Percentiles rank a stretch among this genome's conserved stretches.
Conservation (phyloP, 2,329 filamentous ascomycete species). For the Kalaharituber pfeilii region DNA sequence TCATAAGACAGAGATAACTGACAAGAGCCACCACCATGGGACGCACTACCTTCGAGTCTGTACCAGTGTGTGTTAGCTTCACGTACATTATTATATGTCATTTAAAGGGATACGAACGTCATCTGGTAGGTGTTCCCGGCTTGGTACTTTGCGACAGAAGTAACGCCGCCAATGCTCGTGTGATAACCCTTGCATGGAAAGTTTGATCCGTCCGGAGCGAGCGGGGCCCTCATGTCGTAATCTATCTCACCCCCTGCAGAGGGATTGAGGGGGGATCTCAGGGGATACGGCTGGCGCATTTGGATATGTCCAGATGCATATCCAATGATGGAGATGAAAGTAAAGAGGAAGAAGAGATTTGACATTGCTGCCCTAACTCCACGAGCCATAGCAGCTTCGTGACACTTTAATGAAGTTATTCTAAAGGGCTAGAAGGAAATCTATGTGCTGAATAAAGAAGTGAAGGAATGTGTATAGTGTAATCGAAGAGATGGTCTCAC, state of each 20-base stretch:
- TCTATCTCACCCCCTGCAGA: constrained; percentile 8
- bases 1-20: constrained; percentile 62
- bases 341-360: not conserved
- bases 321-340: not conserved
- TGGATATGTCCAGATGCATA: not conserved
- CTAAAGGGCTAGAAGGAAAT: not conserved
- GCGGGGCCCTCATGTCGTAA: constrained; percentile 35
- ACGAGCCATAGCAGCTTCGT: not conserved
- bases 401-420: not conserved
- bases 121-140: not conserved
- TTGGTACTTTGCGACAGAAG: not conserved
- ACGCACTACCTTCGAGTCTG: constrained; percentile 39
- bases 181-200: constrained; percentile 56
- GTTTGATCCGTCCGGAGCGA: constrained; percentile 41
- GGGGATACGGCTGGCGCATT: not conserved
- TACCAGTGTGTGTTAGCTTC: constrained; percentile 36
- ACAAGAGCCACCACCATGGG: constrained; percentile 49
- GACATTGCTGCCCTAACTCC: not conserved
- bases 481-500: not conserved
- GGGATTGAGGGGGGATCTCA: not conserved
- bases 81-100: not conserved
- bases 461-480: not conserved
- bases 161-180: constrained; percentile 5
- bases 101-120: not conserved
- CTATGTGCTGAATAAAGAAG: not conserved